Conservation (phyloP, 1,284 basidiomycete genomes). For the Blastosporella zonata region DNA sequence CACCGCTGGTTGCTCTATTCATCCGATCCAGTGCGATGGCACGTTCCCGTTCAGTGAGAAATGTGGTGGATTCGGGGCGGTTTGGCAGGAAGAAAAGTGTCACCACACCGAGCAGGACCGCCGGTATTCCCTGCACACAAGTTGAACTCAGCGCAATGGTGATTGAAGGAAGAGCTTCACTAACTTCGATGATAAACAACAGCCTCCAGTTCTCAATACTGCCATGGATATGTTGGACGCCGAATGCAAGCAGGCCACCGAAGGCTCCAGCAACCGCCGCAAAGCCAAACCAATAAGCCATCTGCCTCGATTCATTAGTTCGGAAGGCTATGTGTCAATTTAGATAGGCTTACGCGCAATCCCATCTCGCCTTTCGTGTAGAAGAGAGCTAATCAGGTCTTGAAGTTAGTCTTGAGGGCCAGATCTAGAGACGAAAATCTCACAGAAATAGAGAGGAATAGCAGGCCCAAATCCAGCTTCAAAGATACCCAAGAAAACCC, state of each 20-base stretch:
- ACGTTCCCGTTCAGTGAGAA: conserved; percentile 71
- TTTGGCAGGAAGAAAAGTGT: conserved; percentile 70
- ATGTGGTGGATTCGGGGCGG: conserved; percentile 72
- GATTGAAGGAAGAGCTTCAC: background rate
- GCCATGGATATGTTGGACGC: conserved; percentile 55
- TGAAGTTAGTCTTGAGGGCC: conserved; percentile 3
- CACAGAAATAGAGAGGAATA: conserved; percentile 73
- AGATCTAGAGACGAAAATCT: conserved; percentile 17
- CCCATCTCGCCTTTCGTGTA: conserved; percentile 75
- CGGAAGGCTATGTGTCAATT: background rate
- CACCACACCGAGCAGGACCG: conserved; percentile 64
- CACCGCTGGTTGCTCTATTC: conserved; percentile 66
- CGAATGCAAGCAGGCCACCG: conserved; percentile 72
- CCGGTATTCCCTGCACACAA: conserved; percentile 52
- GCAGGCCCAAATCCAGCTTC: conserved; percentile 74
- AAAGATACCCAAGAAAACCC: conserved; percentile 64
- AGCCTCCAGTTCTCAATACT: conserved; percentile 61
- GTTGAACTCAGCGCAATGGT: background rate
- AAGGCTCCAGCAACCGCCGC: conserved; percentile 79
- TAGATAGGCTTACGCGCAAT: conserved; percentile 39
- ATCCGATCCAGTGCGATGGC: conserved; percentile 71
- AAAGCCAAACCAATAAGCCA: conserved; percentile 79
- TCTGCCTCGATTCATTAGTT: conserved; percentile 23
- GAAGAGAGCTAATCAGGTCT: conserved; percentile 54
- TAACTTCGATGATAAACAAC: conserved; percentile 75